Percentiles rank a stretch among this genome's conserved stretches.
phyloP scores from a whole-genome alignment of 1,284 basidiomycete species.

The Salmacisia buchloeana region DNA sequence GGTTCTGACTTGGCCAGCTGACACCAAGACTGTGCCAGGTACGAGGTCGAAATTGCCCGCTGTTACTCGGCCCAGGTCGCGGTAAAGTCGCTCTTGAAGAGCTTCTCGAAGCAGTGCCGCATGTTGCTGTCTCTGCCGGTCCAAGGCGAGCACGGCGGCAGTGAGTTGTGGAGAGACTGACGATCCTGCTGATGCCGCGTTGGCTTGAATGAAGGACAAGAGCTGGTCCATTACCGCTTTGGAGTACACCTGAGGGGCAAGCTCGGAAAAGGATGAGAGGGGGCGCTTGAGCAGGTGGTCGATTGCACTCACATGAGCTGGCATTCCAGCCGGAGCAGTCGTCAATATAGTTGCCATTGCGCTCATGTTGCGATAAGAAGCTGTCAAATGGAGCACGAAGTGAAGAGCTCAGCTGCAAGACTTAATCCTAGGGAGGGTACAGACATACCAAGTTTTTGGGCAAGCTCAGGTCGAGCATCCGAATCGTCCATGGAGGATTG shows the following conservation, averaged over 20 bases:
- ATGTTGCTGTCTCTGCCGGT: background rate
- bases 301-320: background rate
- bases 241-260: background rate
- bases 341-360: background rate
- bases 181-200: background rate
- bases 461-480: constrained; percentile 12
- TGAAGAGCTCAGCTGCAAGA: too few relatives aligned
- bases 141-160: background rate
- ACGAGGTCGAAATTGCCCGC: too few relatives aligned
- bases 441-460: constrained; percentile 6
- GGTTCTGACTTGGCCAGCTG: background rate
- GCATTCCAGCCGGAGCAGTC: background rate
- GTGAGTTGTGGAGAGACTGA: background rate
- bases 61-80: too few relatives aligned
- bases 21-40: background rate
- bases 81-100: too few relatives aligned
- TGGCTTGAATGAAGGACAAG: background rate
- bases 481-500: constrained; percentile 21
- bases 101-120: background rate
- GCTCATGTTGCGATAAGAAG: background rate
- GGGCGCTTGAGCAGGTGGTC: background rate
- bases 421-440: background rate
- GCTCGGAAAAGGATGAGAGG: too few relatives aligned
- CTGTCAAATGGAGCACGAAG: background rate
- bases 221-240: background rate